These are phyloP conservation scores for Ballota nigra DNA, from an alignment of 257 asterid species.

Conservation along the genomic window DNA sequence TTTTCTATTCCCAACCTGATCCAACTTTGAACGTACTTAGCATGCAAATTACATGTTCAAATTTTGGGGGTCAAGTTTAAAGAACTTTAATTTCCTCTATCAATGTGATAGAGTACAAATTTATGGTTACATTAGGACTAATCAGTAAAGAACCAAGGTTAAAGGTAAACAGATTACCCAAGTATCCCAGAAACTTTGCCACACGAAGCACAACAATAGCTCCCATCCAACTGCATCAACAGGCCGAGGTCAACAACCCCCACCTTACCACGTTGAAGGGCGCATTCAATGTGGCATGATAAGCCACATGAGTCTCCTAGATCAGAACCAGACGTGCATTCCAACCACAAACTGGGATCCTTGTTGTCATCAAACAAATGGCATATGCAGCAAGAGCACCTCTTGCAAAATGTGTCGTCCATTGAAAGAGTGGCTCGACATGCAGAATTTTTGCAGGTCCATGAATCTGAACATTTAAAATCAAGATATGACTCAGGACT, in stretches of 20 bases:
- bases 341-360: conserved; percentile 28
- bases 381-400: conserved; percentile 24
- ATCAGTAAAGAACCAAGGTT: not conserved
- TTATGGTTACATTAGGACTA: too few relatives aligned
- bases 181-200: conserved; percentile 19
- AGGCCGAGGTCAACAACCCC: conserved; percentile 17
- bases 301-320: conserved; percentile 20
- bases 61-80: not conserved
- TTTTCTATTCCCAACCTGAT: not conserved
- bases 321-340: conserved; percentile 13
- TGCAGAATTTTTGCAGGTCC: conserved; percentile 23
- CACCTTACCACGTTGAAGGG: conserved; percentile 18
- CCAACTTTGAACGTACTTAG: not conserved
- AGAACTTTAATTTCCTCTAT: not conserved
- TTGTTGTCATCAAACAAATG: conserved; percentile 25
- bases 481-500: conserved; percentile 50
- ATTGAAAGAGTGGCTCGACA: conserved; percentile 19
- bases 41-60: not conserved
- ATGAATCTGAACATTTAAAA: conserved; percentile 36
- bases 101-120: too few relatives aligned
- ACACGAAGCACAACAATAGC: conserved; percentile 28
- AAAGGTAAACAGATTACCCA: conserved; percentile 6
- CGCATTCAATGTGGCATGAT: conserved; percentile 26
- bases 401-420: conserved; percentile 20
- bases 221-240: conserved; percentile 19